Conservation (phyloP, 176 grass and related monocot species). For the Aegilops bicornis region DNA sequence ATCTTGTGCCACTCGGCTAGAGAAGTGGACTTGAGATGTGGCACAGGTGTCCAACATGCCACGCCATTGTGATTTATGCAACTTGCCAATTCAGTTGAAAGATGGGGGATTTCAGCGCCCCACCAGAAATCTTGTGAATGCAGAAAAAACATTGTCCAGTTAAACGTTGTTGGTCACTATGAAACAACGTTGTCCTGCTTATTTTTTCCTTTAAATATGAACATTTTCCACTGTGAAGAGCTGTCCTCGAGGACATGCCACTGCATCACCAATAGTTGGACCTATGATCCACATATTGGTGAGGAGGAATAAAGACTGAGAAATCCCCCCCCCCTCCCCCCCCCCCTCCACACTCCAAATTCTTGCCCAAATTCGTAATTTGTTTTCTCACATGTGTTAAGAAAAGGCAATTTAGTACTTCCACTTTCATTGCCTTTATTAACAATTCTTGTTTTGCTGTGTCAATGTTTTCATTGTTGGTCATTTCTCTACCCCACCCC, state of each 20-base stretch:
- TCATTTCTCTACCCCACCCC: background rate
- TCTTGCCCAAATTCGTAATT: background rate
- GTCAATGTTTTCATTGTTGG: constrained; percentile 14
- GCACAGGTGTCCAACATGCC: background rate
- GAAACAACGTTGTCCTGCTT: background rate
- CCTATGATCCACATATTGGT: background rate
- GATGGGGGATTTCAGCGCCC: background rate
- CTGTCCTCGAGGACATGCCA: background rate
- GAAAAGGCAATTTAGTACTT: constrained; percentile 16
- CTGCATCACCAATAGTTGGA: background rate
- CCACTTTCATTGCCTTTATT: constrained; percentile 23
- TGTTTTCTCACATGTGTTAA: background rate
- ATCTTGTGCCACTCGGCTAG: background rate
- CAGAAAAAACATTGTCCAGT: background rate
- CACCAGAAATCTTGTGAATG: background rate
- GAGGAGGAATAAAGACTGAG: no score
- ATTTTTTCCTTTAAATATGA: background rate
- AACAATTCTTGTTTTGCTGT: background rate
- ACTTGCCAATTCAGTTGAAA: background rate
- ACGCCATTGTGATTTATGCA: background rate
- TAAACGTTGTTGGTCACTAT: background rate
- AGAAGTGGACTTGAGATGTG: background rate
- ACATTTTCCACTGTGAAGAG: background rate
- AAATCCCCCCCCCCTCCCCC: no score
- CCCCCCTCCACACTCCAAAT: background rate